Evolutionary conservation across 148 eudicot genomes (phyloP).

Genomic region (Cornus florida): DNA sequence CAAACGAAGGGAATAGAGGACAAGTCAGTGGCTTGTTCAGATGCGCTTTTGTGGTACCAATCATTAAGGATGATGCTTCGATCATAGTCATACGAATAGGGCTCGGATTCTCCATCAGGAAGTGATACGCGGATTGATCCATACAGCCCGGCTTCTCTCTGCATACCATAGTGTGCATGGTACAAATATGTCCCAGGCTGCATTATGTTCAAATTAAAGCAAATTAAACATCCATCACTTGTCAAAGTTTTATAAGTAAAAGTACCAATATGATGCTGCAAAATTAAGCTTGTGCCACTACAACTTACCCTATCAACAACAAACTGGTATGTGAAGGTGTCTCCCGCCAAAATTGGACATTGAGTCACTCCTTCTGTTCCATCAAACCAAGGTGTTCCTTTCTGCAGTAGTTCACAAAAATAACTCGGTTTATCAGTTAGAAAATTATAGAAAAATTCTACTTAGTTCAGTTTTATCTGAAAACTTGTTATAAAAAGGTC

Average conservation of each 20-base stretch:
- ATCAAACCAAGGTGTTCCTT: constrained; percentile 80
- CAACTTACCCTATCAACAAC: constrained; percentile 68
- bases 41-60: constrained; percentile 74
- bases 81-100: constrained; percentile 62
- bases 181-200: constrained; percentile 84
- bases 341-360: constrained; percentile 74
- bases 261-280: background rate
- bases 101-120: constrained; percentile 55
- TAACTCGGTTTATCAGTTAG: background rate
- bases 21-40: constrained; percentile 60
- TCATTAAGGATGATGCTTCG: constrained; percentile 62
- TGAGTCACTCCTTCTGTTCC: constrained; percentile 83
- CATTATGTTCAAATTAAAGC: background rate
- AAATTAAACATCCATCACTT: background rate
- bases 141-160: constrained; percentile 63
- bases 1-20: constrained; percentile 64
- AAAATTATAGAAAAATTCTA: background rate
- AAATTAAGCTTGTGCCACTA: too few relatives aligned
- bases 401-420: constrained; percentile 27
- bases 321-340: constrained; percentile 66
- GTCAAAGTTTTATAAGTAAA: background rate
- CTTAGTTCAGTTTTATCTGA: background rate
- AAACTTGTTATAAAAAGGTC: too few relatives aligned
- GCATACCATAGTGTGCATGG: constrained; percentile 90
- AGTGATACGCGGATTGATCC: constrained; percentile 63